Evolutionary conservation across 805 yeast species (phyloP), one percentile per base, ranked within the genome.

Genomic region (Saccharomycopsis sp.): DNA sequence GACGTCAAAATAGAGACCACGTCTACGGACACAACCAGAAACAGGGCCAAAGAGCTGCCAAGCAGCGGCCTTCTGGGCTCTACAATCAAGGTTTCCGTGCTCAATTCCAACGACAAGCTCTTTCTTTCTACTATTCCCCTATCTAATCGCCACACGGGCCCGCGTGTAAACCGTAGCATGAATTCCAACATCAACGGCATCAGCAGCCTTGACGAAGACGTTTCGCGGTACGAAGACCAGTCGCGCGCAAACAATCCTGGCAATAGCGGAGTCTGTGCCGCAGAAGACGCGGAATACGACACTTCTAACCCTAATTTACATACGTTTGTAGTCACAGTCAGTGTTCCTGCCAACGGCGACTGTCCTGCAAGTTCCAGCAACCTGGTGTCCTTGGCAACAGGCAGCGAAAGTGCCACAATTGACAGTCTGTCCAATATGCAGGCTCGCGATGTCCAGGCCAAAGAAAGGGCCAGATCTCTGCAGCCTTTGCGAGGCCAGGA

Each of bases 251-350:
- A 16, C 2, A 37, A 21, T 14, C 18, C 51, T 41, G 48, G 21
- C 29, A 24, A 23, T 20, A n/a, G 37, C 9, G n/a, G 24, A 14
- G 12, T 52, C 29, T 34, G 51, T 47, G 20, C n/a, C n/a, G 50
- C 46, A 34, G 24, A 51, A 23, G 56, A 29, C n/a, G 52, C 46
- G 24, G 34, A 23, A 12, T 48, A 29, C 12, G 52, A 46, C 18
- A 23, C 21, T 20, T 51, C 24, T 18, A 24, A 52, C 37, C 48
- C 57, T 2, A 56, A 48, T n/a, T 50, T 59, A 34, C 63, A 61
- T 29, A 59, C 60, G 3, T 58, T 61, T 54, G 63, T 55, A 2
- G 37, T 61, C 18, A 56, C 57, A 2, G 55, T 61, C 14, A 56
- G 60, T 15, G 24, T 57, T 9, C 63, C 62, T 18, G 51, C 53